Conservation (phyloP, 345 rosid species). For the Erucastrum elatum region DNA sequence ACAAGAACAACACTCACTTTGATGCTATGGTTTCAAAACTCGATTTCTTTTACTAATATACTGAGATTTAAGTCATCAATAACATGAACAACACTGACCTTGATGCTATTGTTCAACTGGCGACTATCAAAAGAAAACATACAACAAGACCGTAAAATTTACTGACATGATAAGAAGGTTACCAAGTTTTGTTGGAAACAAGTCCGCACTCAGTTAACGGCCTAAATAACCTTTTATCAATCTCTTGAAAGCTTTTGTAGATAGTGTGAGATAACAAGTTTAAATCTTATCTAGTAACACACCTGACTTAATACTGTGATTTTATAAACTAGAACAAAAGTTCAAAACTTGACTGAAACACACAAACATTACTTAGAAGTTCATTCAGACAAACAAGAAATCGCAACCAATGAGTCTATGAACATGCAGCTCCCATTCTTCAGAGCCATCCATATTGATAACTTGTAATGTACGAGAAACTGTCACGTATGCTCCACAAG, state of each 20-base stretch:
- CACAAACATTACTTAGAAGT: background rate
- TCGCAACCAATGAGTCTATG: background rate
- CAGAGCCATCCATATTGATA: background rate
- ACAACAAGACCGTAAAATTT: slow-evolving; percentile 44
- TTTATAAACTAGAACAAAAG: background rate
- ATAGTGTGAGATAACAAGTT: too few relatives aligned
- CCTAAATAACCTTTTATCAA: too few relatives aligned
- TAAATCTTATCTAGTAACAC: too few relatives aligned
- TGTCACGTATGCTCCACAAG: background rate
- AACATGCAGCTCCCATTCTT: background rate
- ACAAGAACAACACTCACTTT: too few relatives aligned
- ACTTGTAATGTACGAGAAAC: background rate
- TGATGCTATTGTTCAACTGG: slow-evolving; percentile 63
- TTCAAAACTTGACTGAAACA: background rate
- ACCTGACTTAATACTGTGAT: too few relatives aligned
- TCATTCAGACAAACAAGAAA: background rate
- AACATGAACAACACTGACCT: slow-evolving; percentile 56
- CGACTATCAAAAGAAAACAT: slow-evolving; percentile 54
- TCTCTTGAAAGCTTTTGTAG: too few relatives aligned
- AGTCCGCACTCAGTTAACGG: too few relatives aligned
- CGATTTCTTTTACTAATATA: background rate
- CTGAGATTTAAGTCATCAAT: background rate
- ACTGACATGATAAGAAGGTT: slow-evolving; percentile 13
- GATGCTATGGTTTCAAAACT: too few relatives aligned
- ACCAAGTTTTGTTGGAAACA: too few relatives aligned